phyloP scores from a whole-genome alignment of 1,139 yeast species.

The Sugiyamaella castrensis region DNA sequence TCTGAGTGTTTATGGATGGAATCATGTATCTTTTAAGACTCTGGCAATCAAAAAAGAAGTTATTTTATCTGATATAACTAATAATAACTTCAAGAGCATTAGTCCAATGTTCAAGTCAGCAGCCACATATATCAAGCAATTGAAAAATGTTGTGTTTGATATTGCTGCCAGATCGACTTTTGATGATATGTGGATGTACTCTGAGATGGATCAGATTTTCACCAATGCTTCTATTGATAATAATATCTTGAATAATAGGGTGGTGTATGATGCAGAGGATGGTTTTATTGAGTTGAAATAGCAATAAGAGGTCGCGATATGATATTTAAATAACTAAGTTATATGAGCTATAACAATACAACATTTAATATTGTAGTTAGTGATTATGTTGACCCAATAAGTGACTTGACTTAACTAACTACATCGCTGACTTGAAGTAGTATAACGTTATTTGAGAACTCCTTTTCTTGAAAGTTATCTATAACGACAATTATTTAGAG shows the following conservation, averaged over 20 bases:
- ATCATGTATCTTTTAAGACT: neutral
- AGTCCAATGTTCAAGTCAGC: slow-evolving; percentile 5
- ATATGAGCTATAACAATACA: too few species aligned
- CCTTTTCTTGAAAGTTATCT: too few species aligned
- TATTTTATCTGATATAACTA: neutral
- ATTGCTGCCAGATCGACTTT: slow-evolving; percentile 2
- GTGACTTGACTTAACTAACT: too few species aligned
- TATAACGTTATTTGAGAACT: too few species aligned
- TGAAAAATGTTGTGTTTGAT: slow-evolving; percentile 4
- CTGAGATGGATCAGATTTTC: slow-evolving; percentile 6
- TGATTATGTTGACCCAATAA: too few species aligned
- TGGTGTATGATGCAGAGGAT: slow-evolving; percentile 1
- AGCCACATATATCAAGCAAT: slow-evolving; percentile 5
- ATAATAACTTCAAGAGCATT: neutral
- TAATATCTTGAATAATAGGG: neutral
- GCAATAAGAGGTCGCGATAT: too few species aligned
- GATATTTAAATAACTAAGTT: too few species aligned
- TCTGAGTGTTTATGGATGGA: slow-evolving; percentile 1
- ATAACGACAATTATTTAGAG: too few species aligned
- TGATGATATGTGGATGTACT: slow-evolving; percentile 10
- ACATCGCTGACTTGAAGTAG: too few species aligned
- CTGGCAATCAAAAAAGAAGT: slow-evolving; percentile 3
- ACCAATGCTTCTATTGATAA: slow-evolving; percentile 1
- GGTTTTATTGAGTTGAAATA: slow-evolving; percentile 1
- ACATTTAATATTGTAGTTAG: too few species aligned